Conservation (phyloP, 208 protist species). For the Novymonas esmeraldas region DNA sequence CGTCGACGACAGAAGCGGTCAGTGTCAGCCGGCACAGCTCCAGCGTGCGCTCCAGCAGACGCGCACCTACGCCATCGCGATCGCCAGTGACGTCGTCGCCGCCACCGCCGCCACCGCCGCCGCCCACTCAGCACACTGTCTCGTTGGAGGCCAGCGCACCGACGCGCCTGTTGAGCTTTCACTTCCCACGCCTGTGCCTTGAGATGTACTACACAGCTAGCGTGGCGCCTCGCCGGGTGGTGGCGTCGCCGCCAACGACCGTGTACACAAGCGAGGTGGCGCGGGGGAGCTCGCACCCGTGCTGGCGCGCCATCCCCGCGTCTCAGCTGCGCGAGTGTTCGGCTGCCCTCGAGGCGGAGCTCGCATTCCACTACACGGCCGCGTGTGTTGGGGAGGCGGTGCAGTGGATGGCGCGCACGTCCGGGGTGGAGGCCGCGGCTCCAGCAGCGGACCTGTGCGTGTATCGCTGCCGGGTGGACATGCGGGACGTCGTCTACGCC, state of each 20-base stretch:
- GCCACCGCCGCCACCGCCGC: background rate
- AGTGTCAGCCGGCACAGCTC: background rate
- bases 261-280: conserved; percentile 30
- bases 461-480: conserved; percentile 42
- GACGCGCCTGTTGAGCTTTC: conserved; percentile 6
- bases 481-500: conserved; percentile 45
- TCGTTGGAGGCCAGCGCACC: background rate
- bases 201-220: conserved; percentile 13
- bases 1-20: background rate
- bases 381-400: conserved; percentile 8
- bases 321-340: background rate
- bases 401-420: background rate
- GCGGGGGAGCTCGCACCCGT: conserved; percentile 23
- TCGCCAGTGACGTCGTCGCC: background rate
- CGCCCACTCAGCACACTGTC: background rate
- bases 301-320: conserved; percentile 23
- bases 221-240: background rate
- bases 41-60: background rate
- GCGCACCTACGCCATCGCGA: background rate
- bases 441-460: conserved; percentile 46
- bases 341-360: conserved; percentile 5
- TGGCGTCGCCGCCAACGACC: no score
- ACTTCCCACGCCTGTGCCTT: conserved; percentile 17
- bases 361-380: conserved; percentile 28
- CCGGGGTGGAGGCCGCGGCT: background rate